Evolutionary conservation across 441 rosid species (phyloP), one percentile per base, ranked within the genome.

Genomic region (Euphorbia neoarborescens): DNA sequence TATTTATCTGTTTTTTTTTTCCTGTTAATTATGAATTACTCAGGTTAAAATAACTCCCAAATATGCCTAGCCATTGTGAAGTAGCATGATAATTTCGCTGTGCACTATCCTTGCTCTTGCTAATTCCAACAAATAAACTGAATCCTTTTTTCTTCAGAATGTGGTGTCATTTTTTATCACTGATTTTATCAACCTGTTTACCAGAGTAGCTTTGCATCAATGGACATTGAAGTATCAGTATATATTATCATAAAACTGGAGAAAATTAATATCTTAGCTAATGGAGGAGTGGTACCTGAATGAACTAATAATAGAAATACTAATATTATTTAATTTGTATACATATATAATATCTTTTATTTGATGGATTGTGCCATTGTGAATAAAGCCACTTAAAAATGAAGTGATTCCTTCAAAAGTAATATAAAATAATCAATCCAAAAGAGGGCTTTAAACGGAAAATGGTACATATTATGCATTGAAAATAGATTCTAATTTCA

Each of bases 331-430:
- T 8, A 65, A 6, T 50, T 65, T 28, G 7, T 22, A 28, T 14
- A 19, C 51, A 8, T 50, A 13, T 25, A 28, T 11, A 25, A 14
- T 13, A 50, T 66, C 69, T 50, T 13, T 48, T 32, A 48, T 30
- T 48, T 66, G 35, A 25, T 44, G 22, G 54, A 53, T 42, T 65
- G 48, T 62, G 66, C 28, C 37, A 15, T 44, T 65, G 69, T 66
- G 22, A 19, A 14, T 35, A 7, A 54, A 65, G 32, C 22, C 9
- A 25, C 19, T 65, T 25, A 44, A 28, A 27, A 7, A 12, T 12
- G 22, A 62, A n/a, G 46, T 17, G 40, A 32, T 28, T 28, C n/a
- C 17, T 19, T 0, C 24, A 22, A 7, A 32, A 32, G 14, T 58
- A 35, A 38, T 11, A 27, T 37, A 19, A 22, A 28, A 4, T n/a